These are phyloP conservation scores for Halteria grandinella DNA, from an alignment of 73 alveolate genomes.

Conservation along the genomic window DNA sequence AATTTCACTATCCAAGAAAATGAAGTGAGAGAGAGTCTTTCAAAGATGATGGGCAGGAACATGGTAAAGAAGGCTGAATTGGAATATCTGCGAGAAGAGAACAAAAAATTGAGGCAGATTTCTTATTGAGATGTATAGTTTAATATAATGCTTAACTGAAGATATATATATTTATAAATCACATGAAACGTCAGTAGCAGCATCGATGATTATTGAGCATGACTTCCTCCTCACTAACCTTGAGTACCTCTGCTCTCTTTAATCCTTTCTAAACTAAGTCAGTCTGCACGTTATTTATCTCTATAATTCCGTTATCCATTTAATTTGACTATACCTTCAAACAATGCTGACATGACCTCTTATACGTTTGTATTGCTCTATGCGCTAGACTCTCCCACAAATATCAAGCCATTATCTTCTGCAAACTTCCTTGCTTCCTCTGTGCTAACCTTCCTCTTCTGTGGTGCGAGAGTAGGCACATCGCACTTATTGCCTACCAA, in stretches of 20 bases:
- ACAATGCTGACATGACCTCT: constrained; percentile 47
- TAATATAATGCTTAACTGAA: background rate
- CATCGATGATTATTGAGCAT: constrained; percentile 46
- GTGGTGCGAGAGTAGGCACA: constrained; percentile 11
- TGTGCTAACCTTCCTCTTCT: constrained; percentile 41
- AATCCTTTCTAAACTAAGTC: constrained; percentile 52
- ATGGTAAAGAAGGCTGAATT: background rate
- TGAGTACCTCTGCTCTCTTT: constrained; percentile 22
- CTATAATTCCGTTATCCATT: background rate
- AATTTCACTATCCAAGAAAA: constrained; percentile 46
- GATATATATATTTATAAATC: background rate
- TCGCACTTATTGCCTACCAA: constrained; percentile 42
- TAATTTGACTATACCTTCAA: constrained; percentile 6
- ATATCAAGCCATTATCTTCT: constrained; percentile 37
- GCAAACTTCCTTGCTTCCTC: constrained; percentile 59
- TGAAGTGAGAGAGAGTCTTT: constrained; percentile 14
- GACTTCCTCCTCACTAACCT: constrained; percentile 11
- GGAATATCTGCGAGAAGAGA: constrained; percentile 18
- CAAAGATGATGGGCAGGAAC: background rate
- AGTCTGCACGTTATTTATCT: constrained; percentile 29
- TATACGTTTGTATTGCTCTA: constrained; percentile 24
- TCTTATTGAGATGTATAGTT: constrained; percentile 2
- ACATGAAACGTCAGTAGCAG: constrained; percentile 8
- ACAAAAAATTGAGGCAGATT: constrained; percentile 7
- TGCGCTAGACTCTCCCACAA: constrained; percentile 53